Evolutionary conservation across 2,329 filamentous ascomycete species (phyloP).

Genomic region (Clonostachys byssicola): DNA sequence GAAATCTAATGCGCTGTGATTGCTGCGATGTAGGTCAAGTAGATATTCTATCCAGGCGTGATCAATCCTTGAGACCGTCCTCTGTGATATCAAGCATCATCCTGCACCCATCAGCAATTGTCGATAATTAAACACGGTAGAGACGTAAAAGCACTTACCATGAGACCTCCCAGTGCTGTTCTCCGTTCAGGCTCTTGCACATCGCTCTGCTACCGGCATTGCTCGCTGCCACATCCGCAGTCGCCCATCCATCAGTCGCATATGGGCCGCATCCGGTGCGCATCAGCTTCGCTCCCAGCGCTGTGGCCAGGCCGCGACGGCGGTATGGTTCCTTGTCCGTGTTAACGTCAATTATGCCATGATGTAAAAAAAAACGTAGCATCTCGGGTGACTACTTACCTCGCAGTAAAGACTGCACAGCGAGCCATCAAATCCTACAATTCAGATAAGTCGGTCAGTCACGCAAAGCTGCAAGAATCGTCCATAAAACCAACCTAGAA

Average conservation of each 20-base stretch:
- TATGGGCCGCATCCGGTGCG: constrained; percentile 40
- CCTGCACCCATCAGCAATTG: no score
- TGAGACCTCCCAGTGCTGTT: constrained; percentile 47
- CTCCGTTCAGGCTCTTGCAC: constrained; percentile 57
- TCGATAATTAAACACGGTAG: no score
- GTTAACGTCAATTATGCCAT: background rate
- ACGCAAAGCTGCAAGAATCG: background rate
- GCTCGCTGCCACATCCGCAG: constrained; percentile 59
- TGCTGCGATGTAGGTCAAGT: no score
- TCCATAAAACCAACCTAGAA: constrained; percentile 33
- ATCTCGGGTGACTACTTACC: constrained; percentile 15
- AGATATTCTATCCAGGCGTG: no score
- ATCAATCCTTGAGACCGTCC: no score
- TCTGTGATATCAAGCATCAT: no score
- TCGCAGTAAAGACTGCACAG: constrained; percentile 59
- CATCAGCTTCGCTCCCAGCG: constrained; percentile 54
- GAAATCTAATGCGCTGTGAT: no score
- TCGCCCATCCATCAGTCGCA: constrained; percentile 45
- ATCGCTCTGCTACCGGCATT: constrained; percentile 59
- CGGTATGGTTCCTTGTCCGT: constrained; percentile 45
- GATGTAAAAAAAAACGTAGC: background rate
- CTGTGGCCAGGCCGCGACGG: constrained; percentile 59
- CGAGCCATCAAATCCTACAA: constrained; percentile 53
- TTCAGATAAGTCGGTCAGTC: background rate
- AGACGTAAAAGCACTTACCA: constrained; percentile 42